Percentiles rank a stretch among this genome's conserved stretches.
phyloP scores from a whole-genome alignment of 192 early-diverging fungal genomes.

The Coemansia sp. region DNA sequence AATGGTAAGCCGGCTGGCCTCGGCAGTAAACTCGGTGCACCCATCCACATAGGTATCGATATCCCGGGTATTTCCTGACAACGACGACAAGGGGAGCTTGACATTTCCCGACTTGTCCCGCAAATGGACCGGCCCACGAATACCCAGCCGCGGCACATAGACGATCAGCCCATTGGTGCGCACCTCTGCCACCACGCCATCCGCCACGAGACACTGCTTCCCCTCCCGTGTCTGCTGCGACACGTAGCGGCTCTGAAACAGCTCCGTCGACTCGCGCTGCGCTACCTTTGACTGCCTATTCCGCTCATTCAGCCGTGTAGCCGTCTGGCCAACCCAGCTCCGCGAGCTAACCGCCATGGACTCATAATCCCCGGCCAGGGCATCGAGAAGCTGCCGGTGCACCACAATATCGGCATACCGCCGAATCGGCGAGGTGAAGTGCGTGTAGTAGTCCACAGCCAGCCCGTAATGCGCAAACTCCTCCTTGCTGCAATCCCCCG shows the following conservation, averaged over 20 bases:
- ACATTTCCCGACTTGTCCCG: slow-evolving; percentile 53
- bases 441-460: slow-evolving; percentile 71
- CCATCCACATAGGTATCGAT: slow-evolving; percentile 44
- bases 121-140: slow-evolving; percentile 66
- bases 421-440: slow-evolving; percentile 77
- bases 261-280: slow-evolving; percentile 68
- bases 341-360: background rate
- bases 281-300: slow-evolving; percentile 70
- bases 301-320: slow-evolving; percentile 60
- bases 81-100: slow-evolving; percentile 54
- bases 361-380: slow-evolving; percentile 8
- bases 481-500: slow-evolving; percentile 39
- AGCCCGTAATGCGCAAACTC: slow-evolving; percentile 68
- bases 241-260: slow-evolving; percentile 72
- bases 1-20: slow-evolving; percentile 18
- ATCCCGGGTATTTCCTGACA: slow-evolving; percentile 48
- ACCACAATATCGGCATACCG: slow-evolving; percentile 78
- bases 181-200: slow-evolving; percentile 67
- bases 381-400: slow-evolving; percentile 61
- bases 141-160: slow-evolving; percentile 54
- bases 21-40: slow-evolving; percentile 48
- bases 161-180: slow-evolving; percentile 56
- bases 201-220: slow-evolving; percentile 48
- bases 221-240: slow-evolving; percentile 44
- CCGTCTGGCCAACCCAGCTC: slow-evolving; percentile 26